Base-by-base conservation (phyloP, 169 alveolate species). In the Eimeria brunetti region DNA sequence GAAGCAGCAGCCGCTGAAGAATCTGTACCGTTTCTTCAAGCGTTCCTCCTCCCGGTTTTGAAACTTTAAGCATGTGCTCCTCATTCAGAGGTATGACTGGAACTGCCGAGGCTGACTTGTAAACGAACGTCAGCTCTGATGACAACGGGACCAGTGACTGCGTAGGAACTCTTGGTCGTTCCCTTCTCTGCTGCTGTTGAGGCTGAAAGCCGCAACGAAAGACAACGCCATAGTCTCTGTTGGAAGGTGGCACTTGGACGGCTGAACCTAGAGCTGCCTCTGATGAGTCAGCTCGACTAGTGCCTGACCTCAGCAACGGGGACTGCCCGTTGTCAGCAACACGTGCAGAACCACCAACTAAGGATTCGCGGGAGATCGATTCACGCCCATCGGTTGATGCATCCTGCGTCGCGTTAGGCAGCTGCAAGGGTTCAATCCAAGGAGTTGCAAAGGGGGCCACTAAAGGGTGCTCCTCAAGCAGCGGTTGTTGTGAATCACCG, bases 341-440 rank as follows among this genome's bases (percentile, higher is more conserved):
- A 62, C 56, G 64, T 8, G 60, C 81, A 1, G 64, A 36, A 83
- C 58, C 46, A 22, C 49, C 5, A 0, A 41, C 24, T 22, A 38
- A n/a, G 53, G 56, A 6, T n/a, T 11, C 60, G 33, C 75, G 33
- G 46, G 92, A 86, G 44, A 14, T 27, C 16, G 30, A 24, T 41
- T 44, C 81, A 27, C 49, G 30, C 4, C 62, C 64, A 30, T 86
- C 92, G 49, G 18, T 22, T n/a, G 78, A 22, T 62, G 46, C 33
- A 3, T 38, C 92, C 41, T 86, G 44, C 44, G 30, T 62, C 78
- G 8, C 53, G 44, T 44, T 30, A n/a, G 41, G 60, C 80, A 86
- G 60, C 20, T 86, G 92, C 78, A 86, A 62, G 20, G 92, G 92
- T 12, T 86, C 92, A 60, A 86, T 27, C 92, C 92, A 86, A 20